These are phyloP conservation scores for Cytospora leucostoma DNA, from an alignment of 2,329 filamentous ascomycete genomes.

Conservation along the genomic window DNA sequence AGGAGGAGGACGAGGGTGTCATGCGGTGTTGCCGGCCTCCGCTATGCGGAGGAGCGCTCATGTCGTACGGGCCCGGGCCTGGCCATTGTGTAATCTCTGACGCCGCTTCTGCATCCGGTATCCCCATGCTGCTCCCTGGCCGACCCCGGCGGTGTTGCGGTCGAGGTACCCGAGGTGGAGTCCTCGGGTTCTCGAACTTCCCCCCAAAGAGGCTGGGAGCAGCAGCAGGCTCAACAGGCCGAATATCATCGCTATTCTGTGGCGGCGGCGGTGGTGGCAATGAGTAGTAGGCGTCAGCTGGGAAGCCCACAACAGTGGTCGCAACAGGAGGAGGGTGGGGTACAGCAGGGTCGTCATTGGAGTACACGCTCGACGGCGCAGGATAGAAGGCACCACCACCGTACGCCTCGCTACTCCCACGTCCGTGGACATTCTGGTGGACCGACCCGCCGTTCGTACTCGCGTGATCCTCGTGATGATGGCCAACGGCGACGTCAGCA, in stretches of 20 bases:
- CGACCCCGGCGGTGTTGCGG: background rate
- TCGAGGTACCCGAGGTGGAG: background rate
- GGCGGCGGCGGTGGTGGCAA: background rate
- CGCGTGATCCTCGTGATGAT: background rate
- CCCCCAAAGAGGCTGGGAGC: background rate
- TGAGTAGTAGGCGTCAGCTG: background rate
- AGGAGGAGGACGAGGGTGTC: background rate
- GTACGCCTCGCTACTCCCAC: background rate
- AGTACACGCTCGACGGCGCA: slow-evolving; percentile 22
- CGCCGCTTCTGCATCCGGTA: background rate
- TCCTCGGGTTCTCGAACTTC: background rate
- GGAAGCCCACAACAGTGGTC: background rate
- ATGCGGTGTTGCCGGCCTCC: background rate
- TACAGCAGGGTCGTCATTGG: slow-evolving; percentile 8
- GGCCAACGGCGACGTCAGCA: background rate
- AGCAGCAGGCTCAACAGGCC: background rate
- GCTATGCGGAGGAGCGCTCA: background rate
- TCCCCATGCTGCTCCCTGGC: background rate
- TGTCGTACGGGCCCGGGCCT: background rate
- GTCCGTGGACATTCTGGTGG: background rate
- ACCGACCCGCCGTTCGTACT: background rate
- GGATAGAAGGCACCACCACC: background rate
- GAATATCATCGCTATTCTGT: background rate
- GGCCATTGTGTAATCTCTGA: slow-evolving; percentile 10
- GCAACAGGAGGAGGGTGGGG: slow-evolving; percentile 18